Base-by-base conservation (phyloP, 805 yeast species). In the Schwanniomyces polymorphus region DNA sequence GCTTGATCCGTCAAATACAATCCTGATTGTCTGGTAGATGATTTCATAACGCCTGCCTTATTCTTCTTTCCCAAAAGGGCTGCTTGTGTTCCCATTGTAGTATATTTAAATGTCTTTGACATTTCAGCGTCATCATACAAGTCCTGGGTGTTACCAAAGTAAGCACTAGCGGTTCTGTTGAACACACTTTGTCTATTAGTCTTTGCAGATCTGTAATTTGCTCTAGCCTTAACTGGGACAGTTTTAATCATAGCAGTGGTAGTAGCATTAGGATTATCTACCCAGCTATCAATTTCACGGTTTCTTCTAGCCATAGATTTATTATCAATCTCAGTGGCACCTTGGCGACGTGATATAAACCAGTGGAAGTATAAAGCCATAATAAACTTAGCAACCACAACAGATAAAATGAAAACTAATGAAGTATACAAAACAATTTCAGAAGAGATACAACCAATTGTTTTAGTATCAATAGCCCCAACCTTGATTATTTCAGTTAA, bases 401-500 rank as follows among this genome's bases (percentile, higher is more conserved):
- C 81, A 1, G 95, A 79, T 48, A 94, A 74, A 57, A 94, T 91
- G 62, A 94, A 90, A 8, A 87, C 85, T 58, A 94, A 76, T 1
- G 97, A 88, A 6, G 86, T 78, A 56, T 82, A 81, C 50, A 94
- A 77, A 1, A 94, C 97, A 34, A 91, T 83, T 45, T 83, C 72
- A 0, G 97, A 90, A 0, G 97, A 96, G 60, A 94, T 84, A 70
- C 99, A 94, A 5, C 99, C 99, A 58, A 94, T 82, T 6, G 96
- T 84, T 33, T 88, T 88, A 2, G 91, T 82, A 61, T 94, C 98
- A 37, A 94, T 81, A 42, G 82, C 84, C 18, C 99, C 99, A 12
- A 92, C 96, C 66, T 86, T 89, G 43, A 88, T 75, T 45, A 90
- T 87, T 65, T 94, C 98, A 9, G 85, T 72, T 46, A 94, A 71